Base-by-base conservation (phyloP, 371 early-diverging fungal species). In the Mucor plumbeus region DNA sequence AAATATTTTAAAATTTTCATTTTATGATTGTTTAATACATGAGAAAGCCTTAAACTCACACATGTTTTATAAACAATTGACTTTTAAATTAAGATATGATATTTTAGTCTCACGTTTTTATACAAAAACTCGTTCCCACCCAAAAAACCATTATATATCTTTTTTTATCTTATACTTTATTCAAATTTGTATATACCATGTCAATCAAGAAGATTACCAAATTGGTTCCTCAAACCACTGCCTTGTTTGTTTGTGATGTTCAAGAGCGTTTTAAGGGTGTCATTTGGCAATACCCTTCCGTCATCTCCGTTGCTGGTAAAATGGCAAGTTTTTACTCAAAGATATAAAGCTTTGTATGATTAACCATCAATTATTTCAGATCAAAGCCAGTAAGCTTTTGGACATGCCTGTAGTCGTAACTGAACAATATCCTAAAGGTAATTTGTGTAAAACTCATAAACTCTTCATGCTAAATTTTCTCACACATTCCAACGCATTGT, bases 221-320 rank as follows among this genome's bases (percentile, higher is more conserved):
- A 47, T 54, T 87, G 59, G 73, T 83, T 60, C 88, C 87, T 57
- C 71, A 83, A 61, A 80, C 88, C 15, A 93, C 94, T 0, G 94
- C 94, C n/a, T 89, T 97, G 70, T 91, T 97, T 67, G 79, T 95
- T 48, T 97, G 98, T 77, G 97, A 98, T 75, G 87, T 98, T 59
- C 97, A 98, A 82, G 95, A 94, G 57, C 86, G 88, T 60, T 98
- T 98, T 83, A 84, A 92, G 65, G 69, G 85, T 1, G 82, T 83
- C 54, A 96, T 97, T 76, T 90, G 90, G 84, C 88, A 90, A 40
- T 95, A 87, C 65, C 88, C 88, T 31, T 86, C 89, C 36, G 85
- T 98, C 43, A 87, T 96, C 54, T 84, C 89, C 43, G 94, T 94
- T n/a, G 93, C 97, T 4, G 74, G 84, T 47, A 97, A 97, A 81